Conservation (phyloP, 2,329 filamentous ascomycete genomes). For the Neopestalotiopsis rosae region DNA sequence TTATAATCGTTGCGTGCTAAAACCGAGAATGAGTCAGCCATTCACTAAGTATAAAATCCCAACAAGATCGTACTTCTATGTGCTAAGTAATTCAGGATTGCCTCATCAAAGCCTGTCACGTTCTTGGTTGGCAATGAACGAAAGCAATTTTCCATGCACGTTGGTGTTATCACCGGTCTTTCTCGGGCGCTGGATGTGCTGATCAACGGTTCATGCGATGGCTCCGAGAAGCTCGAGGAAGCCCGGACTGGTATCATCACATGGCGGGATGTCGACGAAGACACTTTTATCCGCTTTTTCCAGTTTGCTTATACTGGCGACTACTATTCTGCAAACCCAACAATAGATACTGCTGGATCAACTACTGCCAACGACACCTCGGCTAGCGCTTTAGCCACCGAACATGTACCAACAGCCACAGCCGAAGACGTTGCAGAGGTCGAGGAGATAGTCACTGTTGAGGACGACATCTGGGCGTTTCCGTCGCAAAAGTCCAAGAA, state of each 20-base stretch:
- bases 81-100: neutral
- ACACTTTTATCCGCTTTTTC: constrained; percentile 5
- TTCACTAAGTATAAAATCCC: too few species aligned
- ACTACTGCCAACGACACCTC: neutral
- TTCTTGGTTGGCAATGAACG: neutral
- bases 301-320: neutral
- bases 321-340: neutral
- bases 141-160: neutral
- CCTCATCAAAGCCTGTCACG: neutral
- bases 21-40: too few species aligned
- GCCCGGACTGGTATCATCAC: neutral
- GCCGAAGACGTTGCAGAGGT: neutral
- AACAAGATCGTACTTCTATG: too few species aligned
- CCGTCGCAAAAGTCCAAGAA: neutral
- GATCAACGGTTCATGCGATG: neutral
- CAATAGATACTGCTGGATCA: neutral
- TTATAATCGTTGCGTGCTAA: too few species aligned
- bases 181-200: neutral
- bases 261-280: neutral
- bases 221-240: neutral
- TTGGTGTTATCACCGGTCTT: neutral
- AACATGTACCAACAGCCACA: neutral
- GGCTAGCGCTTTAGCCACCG: neutral
- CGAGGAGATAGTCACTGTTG: neutral
- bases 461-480: neutral